Percentiles rank a stretch among this genome's conserved stretches.
Evolutionary conservation across 345 rosid species (phyloP).

Genomic region (Lepidium africanum): DNA sequence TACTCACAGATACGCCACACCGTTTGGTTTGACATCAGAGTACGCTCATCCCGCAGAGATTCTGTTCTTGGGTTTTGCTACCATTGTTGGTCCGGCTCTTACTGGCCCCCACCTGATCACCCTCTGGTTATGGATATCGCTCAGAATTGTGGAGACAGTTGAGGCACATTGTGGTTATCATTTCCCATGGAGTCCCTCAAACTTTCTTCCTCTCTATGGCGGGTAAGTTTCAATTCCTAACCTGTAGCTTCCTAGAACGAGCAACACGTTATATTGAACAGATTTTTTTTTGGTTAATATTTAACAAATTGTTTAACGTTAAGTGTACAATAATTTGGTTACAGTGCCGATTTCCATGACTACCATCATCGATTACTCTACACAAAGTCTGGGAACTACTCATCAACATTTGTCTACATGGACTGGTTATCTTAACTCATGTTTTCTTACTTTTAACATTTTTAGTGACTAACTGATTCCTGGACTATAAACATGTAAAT

Average conservation of each 20-base stretch:
- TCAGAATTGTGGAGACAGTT: conserved; percentile 91
- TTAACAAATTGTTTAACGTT: neutral
- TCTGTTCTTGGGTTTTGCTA: conserved; percentile 90
- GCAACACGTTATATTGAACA: neutral
- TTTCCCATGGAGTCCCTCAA: conserved; percentile 97
- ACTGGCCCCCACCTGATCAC: conserved; percentile 94
- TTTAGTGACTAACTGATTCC: neutral
- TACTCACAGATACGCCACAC: conserved; percentile 80
- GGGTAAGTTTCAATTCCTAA: conserved; percentile 46
- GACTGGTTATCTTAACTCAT: conserved; percentile 56
- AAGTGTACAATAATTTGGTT: neutral
- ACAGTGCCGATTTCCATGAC: conserved; percentile 97
- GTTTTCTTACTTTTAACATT: neutral
- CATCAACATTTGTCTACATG: conserved; percentile 92
- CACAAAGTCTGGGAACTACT: conserved; percentile 95
- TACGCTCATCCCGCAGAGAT: conserved; percentile 98
- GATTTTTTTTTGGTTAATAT: neutral
- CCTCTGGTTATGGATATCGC: conserved; percentile 90
- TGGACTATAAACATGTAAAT: neutral
- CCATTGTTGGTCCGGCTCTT: conserved; percentile 87
- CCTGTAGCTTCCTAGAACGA: neutral
- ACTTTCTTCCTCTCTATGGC: conserved; percentile 87
- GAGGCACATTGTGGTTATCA: conserved; percentile 99
- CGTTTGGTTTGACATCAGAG: conserved; percentile 94
- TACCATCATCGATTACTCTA: conserved; percentile 94